Evolutionary conservation across 2,329 filamentous ascomycete species (phyloP).

Genomic region (Biscogniauxia sp.): DNA sequence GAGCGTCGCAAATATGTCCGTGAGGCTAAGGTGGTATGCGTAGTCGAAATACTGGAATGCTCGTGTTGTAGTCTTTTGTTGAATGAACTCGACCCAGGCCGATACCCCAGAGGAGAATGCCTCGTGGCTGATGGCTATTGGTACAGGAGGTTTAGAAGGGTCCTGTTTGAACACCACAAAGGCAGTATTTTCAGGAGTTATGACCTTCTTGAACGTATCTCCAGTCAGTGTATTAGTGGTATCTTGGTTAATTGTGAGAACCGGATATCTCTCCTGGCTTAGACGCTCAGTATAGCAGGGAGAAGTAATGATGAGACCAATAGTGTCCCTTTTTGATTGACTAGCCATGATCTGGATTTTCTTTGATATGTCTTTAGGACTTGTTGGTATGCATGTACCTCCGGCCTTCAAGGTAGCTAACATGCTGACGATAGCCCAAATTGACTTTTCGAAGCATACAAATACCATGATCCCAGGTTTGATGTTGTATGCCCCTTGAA

Average conservation of each 20-base stretch:
- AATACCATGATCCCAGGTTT: conserved; percentile 16
- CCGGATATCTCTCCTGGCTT: neutral
- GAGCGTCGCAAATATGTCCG: conserved; percentile 38
- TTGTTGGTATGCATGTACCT: conserved; percentile 27
- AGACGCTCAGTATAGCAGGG: neutral
- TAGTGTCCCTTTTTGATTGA: conserved; percentile 37
- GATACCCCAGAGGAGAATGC: neutral
- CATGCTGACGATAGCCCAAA: conserved; percentile 24
- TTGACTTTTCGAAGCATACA: conserved; percentile 27
- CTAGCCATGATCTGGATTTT: conserved; percentile 5
- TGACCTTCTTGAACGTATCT: neutral
- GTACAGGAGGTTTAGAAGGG: neutral
- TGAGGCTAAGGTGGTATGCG: conserved; percentile 38
- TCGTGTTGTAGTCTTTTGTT: conserved; percentile 9
- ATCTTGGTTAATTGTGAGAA: neutral
- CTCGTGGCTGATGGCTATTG: conserved; percentile 34
- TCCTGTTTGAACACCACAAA: neutral
- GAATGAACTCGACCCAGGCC: neutral
- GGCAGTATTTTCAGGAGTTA: neutral
- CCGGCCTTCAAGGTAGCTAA: conserved; percentile 28
- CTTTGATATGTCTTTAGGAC: conserved; percentile 30
- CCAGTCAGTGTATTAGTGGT: neutral
- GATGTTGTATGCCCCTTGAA: neutral
- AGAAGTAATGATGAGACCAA: neutral
- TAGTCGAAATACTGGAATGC: conserved; percentile 31